A percentile compares a stretch with the other conserved stretches of the same genome.
Evolutionary conservation across 345 rosid species (phyloP).

Genomic region (Bruguiera gymnorhiza): DNA sequence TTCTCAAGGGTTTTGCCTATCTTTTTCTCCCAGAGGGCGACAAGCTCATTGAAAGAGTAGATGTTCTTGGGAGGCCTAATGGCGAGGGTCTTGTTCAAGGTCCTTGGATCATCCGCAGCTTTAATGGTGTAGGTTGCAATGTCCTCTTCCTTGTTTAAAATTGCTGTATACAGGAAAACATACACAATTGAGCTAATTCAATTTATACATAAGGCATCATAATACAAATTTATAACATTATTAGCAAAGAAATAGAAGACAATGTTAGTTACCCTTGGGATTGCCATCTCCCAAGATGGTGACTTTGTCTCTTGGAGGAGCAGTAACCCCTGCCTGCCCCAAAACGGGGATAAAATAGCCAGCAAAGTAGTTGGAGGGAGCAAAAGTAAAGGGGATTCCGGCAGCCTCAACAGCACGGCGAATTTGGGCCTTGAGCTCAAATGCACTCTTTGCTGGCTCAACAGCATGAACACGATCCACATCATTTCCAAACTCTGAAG

Average conservation of each 20-base stretch:
- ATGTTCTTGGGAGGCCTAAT: conserved; percentile 26
- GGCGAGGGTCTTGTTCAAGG: conserved; percentile 35
- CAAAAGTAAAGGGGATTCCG: conserved; percentile 28
- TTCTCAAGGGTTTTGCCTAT: conserved; percentile 30
- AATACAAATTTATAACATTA: no score
- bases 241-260: no score
- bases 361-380: conserved; percentile 20
- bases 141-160: conserved; percentile 23
- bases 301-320: conserved; percentile 26
- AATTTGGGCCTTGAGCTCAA: conserved; percentile 18
- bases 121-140: conserved; percentile 29
- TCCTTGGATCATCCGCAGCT: conserved; percentile 35
- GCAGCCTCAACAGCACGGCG: conserved; percentile 28
- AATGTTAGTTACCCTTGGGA: conserved; percentile 17
- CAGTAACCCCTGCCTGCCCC: conserved; percentile 12
- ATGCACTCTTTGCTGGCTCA: conserved; percentile 30
- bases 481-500: conserved; percentile 31
- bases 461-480: conserved; percentile 31
- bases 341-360: conserved; percentile 6
- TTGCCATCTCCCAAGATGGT: conserved; percentile 28
- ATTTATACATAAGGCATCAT: not conserved
- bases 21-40: conserved; percentile 35
- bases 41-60: conserved; percentile 28
- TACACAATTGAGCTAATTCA: not conserved
- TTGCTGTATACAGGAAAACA: conserved; percentile 7